Evolutionary conservation across 2,329 filamentous ascomycete species (phyloP).

Genomic region (Dothistroma pini): DNA sequence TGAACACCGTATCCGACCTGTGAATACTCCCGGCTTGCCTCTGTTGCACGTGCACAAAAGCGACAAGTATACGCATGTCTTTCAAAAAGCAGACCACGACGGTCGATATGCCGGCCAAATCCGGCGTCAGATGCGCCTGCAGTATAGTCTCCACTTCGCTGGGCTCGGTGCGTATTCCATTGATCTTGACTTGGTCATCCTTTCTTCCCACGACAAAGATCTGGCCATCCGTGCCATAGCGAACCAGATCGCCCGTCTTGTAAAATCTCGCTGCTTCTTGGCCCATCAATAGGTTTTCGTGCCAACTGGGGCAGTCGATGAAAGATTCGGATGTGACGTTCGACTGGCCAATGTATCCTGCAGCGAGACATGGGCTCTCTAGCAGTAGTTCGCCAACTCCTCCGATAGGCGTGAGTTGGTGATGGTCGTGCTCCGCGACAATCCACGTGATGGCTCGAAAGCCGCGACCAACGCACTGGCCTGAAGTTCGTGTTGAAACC

Average conservation of each 20-base stretch:
- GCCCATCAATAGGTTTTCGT: neutral
- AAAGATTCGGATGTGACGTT: slow-evolving; percentile 31
- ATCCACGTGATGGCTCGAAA: slow-evolving; percentile 30
- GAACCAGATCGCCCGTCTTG: slow-evolving; percentile 25
- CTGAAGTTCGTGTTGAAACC: no score
- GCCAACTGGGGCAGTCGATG: slow-evolving; percentile 26
- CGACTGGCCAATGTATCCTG: slow-evolving; percentile 40
- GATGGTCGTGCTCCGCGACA: slow-evolving; percentile 21
- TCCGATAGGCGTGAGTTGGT: slow-evolving; percentile 56
- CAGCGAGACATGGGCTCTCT: slow-evolving; percentile 45
- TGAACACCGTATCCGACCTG: no score
- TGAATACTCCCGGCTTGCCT: no score
- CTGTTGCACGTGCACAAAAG: no score
- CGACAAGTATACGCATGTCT: no score
- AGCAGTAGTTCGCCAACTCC: slow-evolving; percentile 47
- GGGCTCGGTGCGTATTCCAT: slow-evolving; percentile 21
- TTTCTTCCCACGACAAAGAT: slow-evolving; percentile 21
- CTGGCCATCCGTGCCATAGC: slow-evolving; percentile 19
- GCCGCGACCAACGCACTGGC: slow-evolving; percentile 14
- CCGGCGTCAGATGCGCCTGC: no score
- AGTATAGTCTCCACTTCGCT: slow-evolving; percentile 16
- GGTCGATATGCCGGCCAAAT: no score
- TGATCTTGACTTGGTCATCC: slow-evolving; percentile 23
- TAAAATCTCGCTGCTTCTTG: neutral
- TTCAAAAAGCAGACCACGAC: no score